Conservation (phyloP, 192 early-diverging fungal species). For the Podila verticillata region DNA sequence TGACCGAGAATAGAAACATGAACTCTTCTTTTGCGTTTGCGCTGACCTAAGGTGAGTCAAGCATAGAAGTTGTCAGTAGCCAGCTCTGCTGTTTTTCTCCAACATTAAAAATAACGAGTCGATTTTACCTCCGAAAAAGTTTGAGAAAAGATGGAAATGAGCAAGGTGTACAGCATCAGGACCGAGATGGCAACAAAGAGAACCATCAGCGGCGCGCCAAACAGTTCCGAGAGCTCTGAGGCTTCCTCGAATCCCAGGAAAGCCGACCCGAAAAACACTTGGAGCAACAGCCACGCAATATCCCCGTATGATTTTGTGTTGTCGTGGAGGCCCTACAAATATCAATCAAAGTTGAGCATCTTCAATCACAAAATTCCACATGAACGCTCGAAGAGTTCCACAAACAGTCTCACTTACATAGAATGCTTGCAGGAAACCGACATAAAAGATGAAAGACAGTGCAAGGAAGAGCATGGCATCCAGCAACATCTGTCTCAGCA, state of each 20-base stretch:
- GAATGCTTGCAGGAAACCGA: constrained; percentile 54
- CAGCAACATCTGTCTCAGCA: constrained; percentile 54
- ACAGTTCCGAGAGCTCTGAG: constrained; percentile 30
- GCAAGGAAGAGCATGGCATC: constrained; percentile 53
- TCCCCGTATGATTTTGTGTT: constrained; percentile 44
- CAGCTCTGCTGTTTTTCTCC: no score
- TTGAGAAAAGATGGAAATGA: constrained; percentile 56
- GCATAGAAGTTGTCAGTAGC: neutral
- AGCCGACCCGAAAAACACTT: constrained; percentile 52
- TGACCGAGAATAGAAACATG: constrained; percentile 55
- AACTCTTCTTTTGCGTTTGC: constrained; percentile 57
- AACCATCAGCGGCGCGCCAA: constrained; percentile 53
- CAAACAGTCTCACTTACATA: constrained; percentile 17
- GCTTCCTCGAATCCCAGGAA: constrained; percentile 55
- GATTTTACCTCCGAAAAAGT: constrained; percentile 47
- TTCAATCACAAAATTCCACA: neutral
- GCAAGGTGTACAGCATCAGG: constrained; percentile 48
- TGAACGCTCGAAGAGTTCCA: neutral
- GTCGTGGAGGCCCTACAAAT: constrained; percentile 33
- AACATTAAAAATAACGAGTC: neutral
- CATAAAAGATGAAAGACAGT: constrained; percentile 49
- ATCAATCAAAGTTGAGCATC: neutral
- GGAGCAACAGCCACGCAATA: constrained; percentile 52
- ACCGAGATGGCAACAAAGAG: constrained; percentile 54
- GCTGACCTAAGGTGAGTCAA: constrained; percentile 31